phyloP scores from a whole-genome alignment of 139 green algal genomes.

The Volvox africanus region DNA sequence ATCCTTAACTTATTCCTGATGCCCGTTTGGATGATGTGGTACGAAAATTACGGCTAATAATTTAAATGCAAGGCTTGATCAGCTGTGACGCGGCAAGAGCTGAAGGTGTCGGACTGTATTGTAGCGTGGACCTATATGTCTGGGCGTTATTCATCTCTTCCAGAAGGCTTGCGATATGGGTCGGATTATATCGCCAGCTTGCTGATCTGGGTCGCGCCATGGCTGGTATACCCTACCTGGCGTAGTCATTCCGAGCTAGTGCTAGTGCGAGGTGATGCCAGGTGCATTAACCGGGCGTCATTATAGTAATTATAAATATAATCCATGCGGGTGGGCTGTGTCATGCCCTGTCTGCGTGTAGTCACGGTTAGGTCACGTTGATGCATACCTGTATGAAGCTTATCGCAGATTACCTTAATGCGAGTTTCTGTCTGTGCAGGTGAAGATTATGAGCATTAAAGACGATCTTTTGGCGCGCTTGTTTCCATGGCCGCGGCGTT shows the following conservation, averaged over 20 bases:
- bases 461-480: not conserved
- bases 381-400: not conserved
- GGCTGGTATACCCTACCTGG: not conserved
- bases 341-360: no score
- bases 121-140: not conserved
- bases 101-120: not conserved
- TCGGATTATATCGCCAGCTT: not conserved
- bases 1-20: not conserved
- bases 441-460: not conserved
- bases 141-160: not conserved
- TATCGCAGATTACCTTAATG: not conserved
- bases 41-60: not conserved
- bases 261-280: not conserved
- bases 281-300: not conserved
- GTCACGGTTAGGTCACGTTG: not conserved
- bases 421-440: not conserved
- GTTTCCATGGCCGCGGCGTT: not conserved
- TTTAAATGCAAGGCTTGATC: not conserved
- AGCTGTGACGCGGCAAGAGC: not conserved
- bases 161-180: not conserved
- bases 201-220: not conserved
- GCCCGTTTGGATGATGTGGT: not conserved
- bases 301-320: not conserved
- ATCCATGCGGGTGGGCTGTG: not conserved
- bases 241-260: not conserved